phyloP scores from a whole-genome alignment of 345 rosid genomes.

The Dipteronia dyeriana region DNA sequence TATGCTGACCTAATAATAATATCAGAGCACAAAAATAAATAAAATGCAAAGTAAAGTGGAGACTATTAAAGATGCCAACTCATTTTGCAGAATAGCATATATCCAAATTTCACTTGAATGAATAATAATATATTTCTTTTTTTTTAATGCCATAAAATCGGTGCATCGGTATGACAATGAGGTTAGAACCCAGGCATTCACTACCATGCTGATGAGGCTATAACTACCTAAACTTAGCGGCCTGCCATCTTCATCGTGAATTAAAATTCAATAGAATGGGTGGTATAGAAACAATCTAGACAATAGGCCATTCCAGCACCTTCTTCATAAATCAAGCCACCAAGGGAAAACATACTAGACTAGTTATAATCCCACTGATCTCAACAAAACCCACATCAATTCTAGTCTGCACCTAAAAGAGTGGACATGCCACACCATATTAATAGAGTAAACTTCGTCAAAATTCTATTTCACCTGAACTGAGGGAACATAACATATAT shows the following conservation, averaged over 20 bases:
- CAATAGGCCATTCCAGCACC: neutral
- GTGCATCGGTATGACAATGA: neutral
- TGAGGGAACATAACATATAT: no score
- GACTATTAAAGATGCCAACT: neutral
- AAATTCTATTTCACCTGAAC: neutral
- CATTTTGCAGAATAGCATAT: neutral
- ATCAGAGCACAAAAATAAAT: neutral
- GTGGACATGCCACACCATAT: neutral
- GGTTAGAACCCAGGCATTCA: neutral
- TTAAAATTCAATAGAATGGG: neutral
- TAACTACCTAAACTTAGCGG: neutral
- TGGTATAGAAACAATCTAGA: neutral
- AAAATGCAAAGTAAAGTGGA: neutral
- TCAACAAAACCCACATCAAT: no score
- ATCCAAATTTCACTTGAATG: neutral
- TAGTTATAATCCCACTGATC: neutral
- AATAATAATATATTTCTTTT: neutral
- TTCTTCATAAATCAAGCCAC: neutral
- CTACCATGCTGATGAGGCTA: neutral
- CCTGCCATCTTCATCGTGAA: neutral
- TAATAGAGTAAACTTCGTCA: neutral
- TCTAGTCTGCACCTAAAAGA: neutral
- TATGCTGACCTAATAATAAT: conserved; percentile 52
- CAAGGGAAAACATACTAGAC: no score
- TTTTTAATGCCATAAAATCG: neutral